Evolutionary conservation across 495 filamentous ascomycete genomes (phyloP), one percentile per base, ranked within the genome.

Genomic region (Neurospora hispaniola): DNA sequence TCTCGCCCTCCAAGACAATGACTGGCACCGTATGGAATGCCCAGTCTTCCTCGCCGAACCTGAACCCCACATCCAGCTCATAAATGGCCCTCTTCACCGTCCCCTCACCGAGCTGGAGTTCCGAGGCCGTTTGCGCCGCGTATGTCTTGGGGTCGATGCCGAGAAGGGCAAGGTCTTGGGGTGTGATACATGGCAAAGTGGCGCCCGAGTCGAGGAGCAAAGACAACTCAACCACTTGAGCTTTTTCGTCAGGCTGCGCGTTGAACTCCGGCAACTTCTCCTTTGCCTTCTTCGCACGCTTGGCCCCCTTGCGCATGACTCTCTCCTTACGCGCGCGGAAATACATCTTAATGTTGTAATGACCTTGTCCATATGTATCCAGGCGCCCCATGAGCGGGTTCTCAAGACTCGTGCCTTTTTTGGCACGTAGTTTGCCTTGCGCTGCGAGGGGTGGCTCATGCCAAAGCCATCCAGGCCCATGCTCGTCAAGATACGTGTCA

Each of bases 401-500:
- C 4, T 74, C 71, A 14, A 79, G 76, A 59, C 81, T 80, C 42
- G 78, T 4, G 62, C 76, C 79, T 69, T 79, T 81, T 69, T 79
- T 82, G 41, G 78, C 80, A 10, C 76, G 27, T 20, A 71, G 41
- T 69, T 59, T 76, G 42, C 18, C 18, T 48, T 38, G 74, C 62
- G 18, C 42, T 38, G 74, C 69, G 14, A 87, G 77, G 0, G 85
- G 85, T 2, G 83, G 82, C 73, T 87, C 85, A 48, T 83, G 83
- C 84, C 84, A 87, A 41, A 87, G 77, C 84, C 85, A 86, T 23
- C 84, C 84, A 16, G 79, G 76, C 31, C 85, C 85, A 73, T 84
- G 73, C 38, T 69, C 69, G 12, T 70, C 77, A 23, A 18, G 69
- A 73, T 86, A 86, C 10, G 75, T 78, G 72, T 84, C 82, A 18